These are phyloP conservation scores for Clonostachys chloroleuca DNA, from an alignment of 2,329 filamentous ascomycete species.

Conservation along the genomic window DNA sequence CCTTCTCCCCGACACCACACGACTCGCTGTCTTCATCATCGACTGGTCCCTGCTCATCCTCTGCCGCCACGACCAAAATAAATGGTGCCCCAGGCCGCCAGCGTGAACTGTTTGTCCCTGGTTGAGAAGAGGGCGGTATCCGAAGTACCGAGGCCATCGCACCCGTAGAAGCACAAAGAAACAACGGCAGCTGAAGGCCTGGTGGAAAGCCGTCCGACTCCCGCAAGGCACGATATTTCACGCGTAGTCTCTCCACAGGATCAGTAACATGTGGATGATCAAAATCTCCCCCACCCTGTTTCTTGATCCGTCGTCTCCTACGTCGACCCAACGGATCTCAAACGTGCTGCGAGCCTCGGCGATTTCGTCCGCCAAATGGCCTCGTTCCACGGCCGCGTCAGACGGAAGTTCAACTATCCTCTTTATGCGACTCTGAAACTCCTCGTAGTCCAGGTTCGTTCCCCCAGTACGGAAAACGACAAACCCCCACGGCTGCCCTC, in stretches of 20 bases:
- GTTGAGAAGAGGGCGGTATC: neutral
- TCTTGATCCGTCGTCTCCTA: neutral
- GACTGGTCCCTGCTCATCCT: neutral
- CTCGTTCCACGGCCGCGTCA: neutral
- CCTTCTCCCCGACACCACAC: neutral
- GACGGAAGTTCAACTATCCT: neutral
- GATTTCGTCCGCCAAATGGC: neutral
- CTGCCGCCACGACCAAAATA: neutral
- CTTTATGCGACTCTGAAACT: neutral
- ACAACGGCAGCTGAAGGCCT: neutral
- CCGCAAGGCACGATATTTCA: neutral
- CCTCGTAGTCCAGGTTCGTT: neutral
- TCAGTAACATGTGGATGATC: neutral
- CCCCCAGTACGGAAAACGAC: slow-evolving; percentile 7
- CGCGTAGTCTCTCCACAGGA: neutral
- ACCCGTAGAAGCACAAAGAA: neutral
- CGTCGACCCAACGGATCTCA: neutral
- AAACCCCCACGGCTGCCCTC: slow-evolving; percentile 6
- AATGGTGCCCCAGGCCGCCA: neutral
- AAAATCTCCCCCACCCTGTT: neutral
- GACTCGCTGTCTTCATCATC: neutral
- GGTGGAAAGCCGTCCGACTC: neutral
- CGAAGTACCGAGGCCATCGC: neutral
- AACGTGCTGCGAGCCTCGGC: neutral
- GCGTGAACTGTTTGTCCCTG: neutral